Conservation (phyloP, 2,329 filamentous ascomycete genomes). For the Fusarium oxysporum region DNA sequence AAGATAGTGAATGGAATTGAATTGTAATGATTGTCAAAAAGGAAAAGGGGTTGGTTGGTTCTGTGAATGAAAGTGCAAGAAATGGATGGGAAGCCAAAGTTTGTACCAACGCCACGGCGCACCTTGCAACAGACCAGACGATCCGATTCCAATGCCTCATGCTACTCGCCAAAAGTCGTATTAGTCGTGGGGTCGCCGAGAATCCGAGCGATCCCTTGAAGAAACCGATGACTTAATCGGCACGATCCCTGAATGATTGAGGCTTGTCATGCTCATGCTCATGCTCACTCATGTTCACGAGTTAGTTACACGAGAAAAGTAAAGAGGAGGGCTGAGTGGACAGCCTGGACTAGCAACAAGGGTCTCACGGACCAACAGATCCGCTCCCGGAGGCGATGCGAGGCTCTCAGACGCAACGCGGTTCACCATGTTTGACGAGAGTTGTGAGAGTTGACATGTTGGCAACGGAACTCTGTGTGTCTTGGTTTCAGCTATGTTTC, state of each 20-base stretch:
- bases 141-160: conserved; percentile 27
- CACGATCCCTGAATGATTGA: conserved; percentile 14
- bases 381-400: conserved; percentile 9
- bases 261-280: conserved; percentile 27
- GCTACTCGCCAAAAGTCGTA: neutral
- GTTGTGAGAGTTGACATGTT: conserved; percentile 20
- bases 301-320: conserved; percentile 30
- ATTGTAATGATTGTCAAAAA: conserved; percentile 21
- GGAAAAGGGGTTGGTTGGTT: conserved; percentile 30
- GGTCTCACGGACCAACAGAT: conserved; percentile 36
- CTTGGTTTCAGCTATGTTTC: conserved; percentile 44
- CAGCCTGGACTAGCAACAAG: conserved; percentile 27
- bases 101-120: conserved; percentile 33
- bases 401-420: conserved; percentile 30
- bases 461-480: conserved; percentile 9
- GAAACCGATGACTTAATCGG: conserved; percentile 24
- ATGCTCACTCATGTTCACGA: neutral
- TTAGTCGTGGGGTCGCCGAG: conserved; percentile 35
- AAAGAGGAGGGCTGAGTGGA: conserved; percentile 34
- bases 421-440: conserved; percentile 31
- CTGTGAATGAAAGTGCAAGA: conserved; percentile 25
- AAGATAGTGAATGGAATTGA: conserved; percentile 21
- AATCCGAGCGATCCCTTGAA: conserved; percentile 33
- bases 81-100: conserved; percentile 25
- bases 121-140: conserved; percentile 32